phyloP scores from a whole-genome alignment of 163 green algal species.

The Coccomyxa subellipsoidea region DNA sequence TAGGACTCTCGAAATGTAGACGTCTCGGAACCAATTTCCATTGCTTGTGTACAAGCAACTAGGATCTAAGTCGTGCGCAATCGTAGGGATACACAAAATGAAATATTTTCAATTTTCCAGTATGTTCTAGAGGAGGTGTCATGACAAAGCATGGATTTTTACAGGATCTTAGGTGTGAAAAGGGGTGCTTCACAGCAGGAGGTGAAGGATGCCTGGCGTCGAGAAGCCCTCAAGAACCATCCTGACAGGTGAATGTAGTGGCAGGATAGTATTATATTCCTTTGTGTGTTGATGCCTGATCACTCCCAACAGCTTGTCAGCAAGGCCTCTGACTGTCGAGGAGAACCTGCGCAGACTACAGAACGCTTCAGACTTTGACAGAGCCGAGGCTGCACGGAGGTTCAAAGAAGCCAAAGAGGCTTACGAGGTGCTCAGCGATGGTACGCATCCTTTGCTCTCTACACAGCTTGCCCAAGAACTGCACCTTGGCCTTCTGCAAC shows the following conservation, averaged over 20 bases:
- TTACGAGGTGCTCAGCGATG: not conserved
- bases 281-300: not conserved
- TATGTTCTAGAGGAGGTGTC: not conserved
- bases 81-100: no score
- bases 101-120: no score
- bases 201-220: not conserved
- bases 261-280: no score
- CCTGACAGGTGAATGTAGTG: not conserved
- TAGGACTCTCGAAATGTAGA: no score
- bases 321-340: not conserved
- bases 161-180: not conserved
- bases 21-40: no score
- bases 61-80: no score
- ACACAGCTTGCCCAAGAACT: no score
- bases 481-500: no score
- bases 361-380: not conserved
- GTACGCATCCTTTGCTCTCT: not conserved
- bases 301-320: not conserved
- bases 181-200: not conserved
- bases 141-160: not conserved
- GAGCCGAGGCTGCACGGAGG: not conserved
- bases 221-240: not conserved
- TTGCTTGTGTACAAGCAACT: no score
- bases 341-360: not conserved
- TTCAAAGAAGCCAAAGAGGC: constrained; percentile 2